These are phyloP conservation scores for Phytophthora cactorum DNA, from an alignment of 352 stramenopile genomes.

Conservation along the genomic window DNA sequence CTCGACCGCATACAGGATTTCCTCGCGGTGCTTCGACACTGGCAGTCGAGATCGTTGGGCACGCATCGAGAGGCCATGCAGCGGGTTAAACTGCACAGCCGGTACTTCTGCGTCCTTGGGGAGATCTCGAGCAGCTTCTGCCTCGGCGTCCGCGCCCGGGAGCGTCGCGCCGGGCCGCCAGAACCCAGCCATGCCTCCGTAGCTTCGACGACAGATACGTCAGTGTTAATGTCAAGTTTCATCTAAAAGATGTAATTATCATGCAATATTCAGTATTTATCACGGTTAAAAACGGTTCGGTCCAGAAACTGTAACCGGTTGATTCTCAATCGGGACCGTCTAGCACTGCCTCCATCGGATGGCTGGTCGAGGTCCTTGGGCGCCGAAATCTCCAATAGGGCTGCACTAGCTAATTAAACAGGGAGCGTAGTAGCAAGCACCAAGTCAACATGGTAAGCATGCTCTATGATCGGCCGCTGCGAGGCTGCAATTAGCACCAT, in stretches of 20 bases:
- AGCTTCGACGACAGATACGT: slow-evolving; percentile 2
- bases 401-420: slow-evolving; percentile 82
- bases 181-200: slow-evolving; percentile 52
- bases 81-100: slow-evolving; percentile 66
- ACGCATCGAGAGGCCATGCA: slow-evolving; percentile 60
- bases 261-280: background rate
- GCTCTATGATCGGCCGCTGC: background rate
- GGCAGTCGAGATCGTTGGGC: slow-evolving; percentile 77
- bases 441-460: slow-evolving; percentile 86
- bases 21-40: slow-evolving; percentile 86
- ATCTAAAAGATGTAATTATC: background rate
- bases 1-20: slow-evolving; percentile 93
- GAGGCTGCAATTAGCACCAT: slow-evolving; percentile 4
- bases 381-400: slow-evolving; percentile 33
- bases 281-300: slow-evolving; percentile 8
- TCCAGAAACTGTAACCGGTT: slow-evolving; percentile 27
- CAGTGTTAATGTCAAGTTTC: background rate
- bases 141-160: slow-evolving; percentile 32
- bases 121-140: slow-evolving; percentile 42
- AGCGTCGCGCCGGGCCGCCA: slow-evolving; percentile 68
- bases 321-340: slow-evolving; percentile 17
- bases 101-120: slow-evolving; percentile 43
- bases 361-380: slow-evolving; percentile 46
- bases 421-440: slow-evolving; percentile 79
- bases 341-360: slow-evolving; percentile 38